These are phyloP conservation scores for Canavalia ensiformis DNA, from an alignment of 306 rosid genomes.

Conservation along the genomic window DNA sequence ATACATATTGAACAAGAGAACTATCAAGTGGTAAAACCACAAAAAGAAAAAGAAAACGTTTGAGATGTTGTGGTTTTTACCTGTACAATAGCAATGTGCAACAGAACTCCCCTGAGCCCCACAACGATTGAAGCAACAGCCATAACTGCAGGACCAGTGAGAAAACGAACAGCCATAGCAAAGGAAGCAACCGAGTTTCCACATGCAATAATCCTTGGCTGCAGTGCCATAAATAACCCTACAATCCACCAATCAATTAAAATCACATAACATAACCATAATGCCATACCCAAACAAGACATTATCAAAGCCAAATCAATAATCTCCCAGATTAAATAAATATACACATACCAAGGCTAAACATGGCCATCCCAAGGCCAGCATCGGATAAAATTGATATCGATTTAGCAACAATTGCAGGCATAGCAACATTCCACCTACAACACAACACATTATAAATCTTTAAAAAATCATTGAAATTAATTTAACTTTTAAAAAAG, in stretches of 20 bases:
- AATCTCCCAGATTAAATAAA: too few relatives aligned
- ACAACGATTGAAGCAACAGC: conserved; percentile 76
- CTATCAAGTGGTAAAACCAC: not conserved
- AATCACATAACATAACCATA: too few relatives aligned
- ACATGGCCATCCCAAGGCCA: conserved; percentile 97
- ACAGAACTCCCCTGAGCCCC: conserved; percentile 74
- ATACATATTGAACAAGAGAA: not conserved
- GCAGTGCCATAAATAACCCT: conserved; percentile 95
- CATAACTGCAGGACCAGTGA: conserved; percentile 84
- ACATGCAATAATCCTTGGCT: conserved; percentile 82
- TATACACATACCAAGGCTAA: conserved; percentile 74
- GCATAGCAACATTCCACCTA: conserved; percentile 87
- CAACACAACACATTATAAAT: not conserved
- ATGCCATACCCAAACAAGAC: not conserved
- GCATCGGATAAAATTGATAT: conserved; percentile 81
- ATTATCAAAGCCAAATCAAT: not conserved
- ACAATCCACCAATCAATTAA: conserved; percentile 17
- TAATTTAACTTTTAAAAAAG: not conserved
- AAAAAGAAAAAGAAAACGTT: not conserved
- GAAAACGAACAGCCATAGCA: conserved; percentile 85
- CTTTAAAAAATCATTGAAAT: not conserved
- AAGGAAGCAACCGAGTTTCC: conserved; percentile 80
- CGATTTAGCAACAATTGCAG: conserved; percentile 75
- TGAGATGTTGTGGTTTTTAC: conserved; percentile 38
- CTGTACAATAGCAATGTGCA: conserved; percentile 92